Percentiles rank a stretch among this genome's conserved stretches.
phyloP scores from a whole-genome alignment of 2,329 filamentous ascomycete species.

The Zopfia rhizophila region DNA sequence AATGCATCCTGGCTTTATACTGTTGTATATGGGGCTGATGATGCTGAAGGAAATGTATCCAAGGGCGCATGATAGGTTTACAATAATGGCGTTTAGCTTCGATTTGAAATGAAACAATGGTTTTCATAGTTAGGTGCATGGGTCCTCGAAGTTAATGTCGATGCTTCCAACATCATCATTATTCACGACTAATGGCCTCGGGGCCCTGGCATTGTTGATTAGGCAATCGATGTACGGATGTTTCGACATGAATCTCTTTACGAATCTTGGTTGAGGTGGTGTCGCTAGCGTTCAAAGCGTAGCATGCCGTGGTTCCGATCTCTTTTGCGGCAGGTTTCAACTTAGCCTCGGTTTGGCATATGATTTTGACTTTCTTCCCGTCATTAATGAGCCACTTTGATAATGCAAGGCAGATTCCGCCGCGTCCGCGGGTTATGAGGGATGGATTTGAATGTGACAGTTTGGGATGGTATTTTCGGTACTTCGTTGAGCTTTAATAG shows the following conservation, averaged over 20 bases:
- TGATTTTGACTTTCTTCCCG: slow-evolving; percentile 64
- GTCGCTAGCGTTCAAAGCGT: slow-evolving; percentile 63
- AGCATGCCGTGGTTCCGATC: slow-evolving; percentile 62
- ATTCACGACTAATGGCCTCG: slow-evolving; percentile 63
- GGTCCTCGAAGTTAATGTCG: slow-evolving; percentile 68
- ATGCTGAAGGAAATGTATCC: slow-evolving; percentile 64
- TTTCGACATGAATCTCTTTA: slow-evolving; percentile 57
- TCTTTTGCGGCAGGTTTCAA: slow-evolving; percentile 56
- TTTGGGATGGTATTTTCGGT: no score
- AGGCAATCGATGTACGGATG: slow-evolving; percentile 68
- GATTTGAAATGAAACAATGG: slow-evolving; percentile 62
- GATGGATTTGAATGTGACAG: slow-evolving; percentile 61
- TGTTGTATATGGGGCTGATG: slow-evolving; percentile 69
- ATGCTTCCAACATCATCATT: slow-evolving; percentile 61
- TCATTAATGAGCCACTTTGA: slow-evolving; percentile 56
- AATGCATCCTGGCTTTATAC: slow-evolving; percentile 69
- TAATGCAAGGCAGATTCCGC: slow-evolving; percentile 64
- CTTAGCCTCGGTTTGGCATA: slow-evolving; percentile 65
- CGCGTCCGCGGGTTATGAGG: slow-evolving; percentile 57
- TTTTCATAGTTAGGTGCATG: slow-evolving; percentile 63
- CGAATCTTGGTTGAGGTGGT: slow-evolving; percentile 56
- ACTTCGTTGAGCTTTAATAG: no score
- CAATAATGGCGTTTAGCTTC: slow-evolving; percentile 56
- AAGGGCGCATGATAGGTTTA: slow-evolving; percentile 66
- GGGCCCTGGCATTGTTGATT: slow-evolving; percentile 69